These are phyloP conservation scores for Epichloe sp. DNA, from an alignment of 2,329 filamentous ascomycete species.

Conservation along the genomic window DNA sequence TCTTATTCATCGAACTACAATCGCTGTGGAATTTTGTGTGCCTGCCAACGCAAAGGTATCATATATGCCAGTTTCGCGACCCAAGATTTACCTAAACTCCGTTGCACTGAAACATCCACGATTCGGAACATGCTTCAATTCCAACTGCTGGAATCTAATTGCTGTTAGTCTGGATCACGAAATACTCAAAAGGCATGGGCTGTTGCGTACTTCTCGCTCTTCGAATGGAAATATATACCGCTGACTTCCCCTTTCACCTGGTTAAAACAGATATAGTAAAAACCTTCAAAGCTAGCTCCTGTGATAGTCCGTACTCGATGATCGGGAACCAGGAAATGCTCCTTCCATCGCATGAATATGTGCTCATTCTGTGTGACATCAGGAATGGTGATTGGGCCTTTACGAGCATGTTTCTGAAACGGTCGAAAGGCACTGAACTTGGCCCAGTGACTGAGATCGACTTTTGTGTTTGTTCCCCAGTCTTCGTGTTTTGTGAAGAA, in stretches of 20 bases:
- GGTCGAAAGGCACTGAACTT: constrained; percentile 81
- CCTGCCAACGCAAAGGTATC: neutral
- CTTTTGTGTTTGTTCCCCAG: constrained; percentile 88
- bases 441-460: constrained; percentile 85
- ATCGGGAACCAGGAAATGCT: constrained; percentile 92
- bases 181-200: neutral
- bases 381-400: constrained; percentile 43
- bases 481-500: constrained; percentile 80
- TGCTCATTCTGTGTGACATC: constrained; percentile 71
- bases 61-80: neutral
- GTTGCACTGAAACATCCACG: constrained; percentile 71
- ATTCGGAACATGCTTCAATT: constrained; percentile 78
- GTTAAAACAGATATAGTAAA: constrained; percentile 99
- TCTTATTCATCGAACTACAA: neutral
- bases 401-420: constrained; percentile 45
- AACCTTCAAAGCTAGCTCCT: constrained; percentile 93
- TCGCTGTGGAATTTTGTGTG: neutral
- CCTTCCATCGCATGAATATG: constrained; percentile 99
- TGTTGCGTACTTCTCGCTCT: constrained; percentile 78
- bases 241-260: constrained; percentile 74
- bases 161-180: neutral
- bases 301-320: constrained; percentile 83
- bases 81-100: constrained; percentile 50
- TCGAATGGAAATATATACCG: constrained; percentile 95
- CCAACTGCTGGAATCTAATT: constrained; percentile 75